Conservation (phyloP, 2,329 filamentous ascomycete genomes). For the Chrysoporthe puriensis region DNA sequence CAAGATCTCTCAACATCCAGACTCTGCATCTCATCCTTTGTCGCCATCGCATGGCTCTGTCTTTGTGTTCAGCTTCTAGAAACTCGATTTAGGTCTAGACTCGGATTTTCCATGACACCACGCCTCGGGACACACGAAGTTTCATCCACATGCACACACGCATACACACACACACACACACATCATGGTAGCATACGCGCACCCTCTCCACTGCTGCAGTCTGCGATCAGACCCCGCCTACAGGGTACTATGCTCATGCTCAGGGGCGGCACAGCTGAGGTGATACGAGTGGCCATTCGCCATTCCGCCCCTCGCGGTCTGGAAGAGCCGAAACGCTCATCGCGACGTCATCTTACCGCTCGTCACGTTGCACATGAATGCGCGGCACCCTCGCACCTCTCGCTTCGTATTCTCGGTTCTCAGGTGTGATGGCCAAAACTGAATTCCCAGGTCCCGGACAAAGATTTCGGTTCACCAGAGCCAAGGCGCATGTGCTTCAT, state of each 20-base stretch:
- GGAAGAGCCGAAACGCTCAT: conserved; percentile 22
- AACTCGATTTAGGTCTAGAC: neutral
- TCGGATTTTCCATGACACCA: neutral
- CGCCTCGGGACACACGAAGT: neutral
- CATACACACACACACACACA: no score
- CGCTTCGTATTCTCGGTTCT: neutral
- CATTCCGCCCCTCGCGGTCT: conserved; percentile 23
- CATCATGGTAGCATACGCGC: neutral
- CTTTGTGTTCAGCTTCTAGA: neutral
- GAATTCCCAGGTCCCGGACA: neutral
- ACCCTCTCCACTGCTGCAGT: no score
- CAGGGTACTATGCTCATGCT: neutral
- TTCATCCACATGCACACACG: neutral
- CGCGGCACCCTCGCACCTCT: neutral
- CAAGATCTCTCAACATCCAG: neutral
- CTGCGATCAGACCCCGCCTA: neutral
- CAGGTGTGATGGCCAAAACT: neutral
- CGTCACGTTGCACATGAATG: conserved; percentile 15
- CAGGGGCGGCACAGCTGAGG: neutral
- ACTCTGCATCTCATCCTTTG: neutral
- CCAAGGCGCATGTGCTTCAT: neutral
- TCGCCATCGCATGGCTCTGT: neutral
- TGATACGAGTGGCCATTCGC: conserved; percentile 15
- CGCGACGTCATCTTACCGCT: conserved; percentile 24
- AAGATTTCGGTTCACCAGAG: neutral